These are phyloP conservation scores for Fusarium succisae DNA, from an alignment of 2,329 filamentous ascomycete genomes.

Conservation along the genomic window DNA sequence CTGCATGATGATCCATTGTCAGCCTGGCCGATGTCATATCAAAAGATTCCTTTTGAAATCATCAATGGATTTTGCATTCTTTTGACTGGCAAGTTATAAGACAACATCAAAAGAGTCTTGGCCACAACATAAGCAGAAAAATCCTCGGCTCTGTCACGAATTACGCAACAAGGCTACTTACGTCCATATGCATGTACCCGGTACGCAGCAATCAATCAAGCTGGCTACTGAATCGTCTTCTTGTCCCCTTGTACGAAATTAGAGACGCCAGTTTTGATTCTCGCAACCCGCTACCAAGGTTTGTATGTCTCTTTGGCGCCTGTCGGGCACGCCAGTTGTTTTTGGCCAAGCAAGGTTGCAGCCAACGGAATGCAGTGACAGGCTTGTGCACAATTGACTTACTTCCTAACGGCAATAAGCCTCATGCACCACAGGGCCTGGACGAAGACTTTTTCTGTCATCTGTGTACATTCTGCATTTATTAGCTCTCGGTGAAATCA, in stretches of 20 bases:
- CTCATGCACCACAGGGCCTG: conserved; percentile 23
- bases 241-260: conserved; percentile 15
- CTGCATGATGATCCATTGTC: neutral
- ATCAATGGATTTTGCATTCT: conserved; percentile 9
- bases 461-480: neutral
- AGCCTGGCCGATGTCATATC: neutral
- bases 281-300: conserved; percentile 11
- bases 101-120: conserved; percentile 7
- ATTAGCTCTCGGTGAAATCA: conserved; percentile 32
- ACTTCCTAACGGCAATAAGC: conserved; percentile 36
- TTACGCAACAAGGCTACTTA: conserved; percentile 8
- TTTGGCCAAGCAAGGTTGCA: conserved; percentile 29
- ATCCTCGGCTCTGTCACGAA: neutral
- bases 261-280: conserved; percentile 12
- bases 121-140: conserved; percentile 11
- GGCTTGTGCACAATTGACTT: conserved; percentile 25
- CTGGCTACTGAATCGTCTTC: conserved; percentile 32
- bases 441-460: neutral
- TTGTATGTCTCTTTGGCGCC: conserved; percentile 19
- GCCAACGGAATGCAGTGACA: conserved; percentile 30
- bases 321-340: conserved; percentile 19
- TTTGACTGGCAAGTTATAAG: conserved; percentile 2
- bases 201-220: conserved; percentile 16
- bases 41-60: neutral
- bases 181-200: conserved; percentile 12